Evolutionary conservation across 208 protist species (phyloP), one percentile per base, ranked within the genome.

Genomic region (Trypanosoma scelopori): DNA sequence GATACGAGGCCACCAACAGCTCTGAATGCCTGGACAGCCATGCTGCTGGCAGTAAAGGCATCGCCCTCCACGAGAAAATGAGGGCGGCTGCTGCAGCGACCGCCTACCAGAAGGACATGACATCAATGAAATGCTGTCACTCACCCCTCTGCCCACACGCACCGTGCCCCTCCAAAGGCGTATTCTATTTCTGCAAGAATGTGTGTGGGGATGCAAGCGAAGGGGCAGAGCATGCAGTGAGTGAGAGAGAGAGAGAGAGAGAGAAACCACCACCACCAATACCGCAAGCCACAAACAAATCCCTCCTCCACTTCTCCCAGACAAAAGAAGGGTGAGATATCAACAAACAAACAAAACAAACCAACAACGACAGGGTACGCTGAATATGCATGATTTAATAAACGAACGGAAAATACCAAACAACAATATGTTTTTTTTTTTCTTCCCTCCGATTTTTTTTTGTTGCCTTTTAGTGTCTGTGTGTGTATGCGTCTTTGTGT

Each of bases 31-130:
- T 7, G 18, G 42, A 49, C 68, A 73, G 27, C 59, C 59, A 9
- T 46, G 35, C 25, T 49, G 59, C 30, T 62, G 58, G 45, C 68
- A 73, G 45, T 73, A 73, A 25, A 67, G 50, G 61, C 68, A 73
- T 3, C 42, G 49, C 18, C 53, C 41, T 18, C 41, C 68, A 20
- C 41, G 39, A 6, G n/a, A 23, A 13, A 22, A 23, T 4, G 49
- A 28, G 12, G 6, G 20, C 18, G 15, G 32, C 43, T 42, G 57
- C 25, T 41, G 20, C 15, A 5, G 20, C 18, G 15, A 25, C 43
- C 25, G 57, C 25, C 23, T 28, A 65, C 30, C 60, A 25, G 48
- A 56, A 7, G 55, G 35, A 5, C 22, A 16, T 32, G 35, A 23
- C 46, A 65, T 65, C n/a, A 47, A 18, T 11, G 9, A 37, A 9